These are phyloP conservation scores for Naganishia liquefaciens DNA, from an alignment of 1,284 basidiomycete genomes.

Conservation along the genomic window DNA sequence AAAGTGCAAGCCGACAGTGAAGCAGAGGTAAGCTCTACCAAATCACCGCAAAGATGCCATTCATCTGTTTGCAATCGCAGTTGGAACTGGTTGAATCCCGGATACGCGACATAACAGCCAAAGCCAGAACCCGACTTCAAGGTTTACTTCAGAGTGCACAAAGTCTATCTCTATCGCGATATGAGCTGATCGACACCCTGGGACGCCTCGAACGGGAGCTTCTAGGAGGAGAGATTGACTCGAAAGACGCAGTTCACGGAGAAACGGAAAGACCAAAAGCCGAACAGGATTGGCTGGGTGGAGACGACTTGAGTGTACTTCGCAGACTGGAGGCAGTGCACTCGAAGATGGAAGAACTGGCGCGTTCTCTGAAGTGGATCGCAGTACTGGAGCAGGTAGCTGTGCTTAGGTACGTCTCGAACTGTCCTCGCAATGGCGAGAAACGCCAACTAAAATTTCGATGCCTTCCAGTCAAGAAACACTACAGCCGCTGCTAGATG, in stretches of 20 bases:
- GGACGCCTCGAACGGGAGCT: conserved; percentile 43
- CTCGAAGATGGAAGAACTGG: conserved; percentile 67
- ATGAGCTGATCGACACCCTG: conserved; percentile 57
- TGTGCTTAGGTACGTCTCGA: conserved; percentile 66
- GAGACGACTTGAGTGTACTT: conserved; percentile 38
- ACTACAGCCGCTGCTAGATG: conserved; percentile 44
- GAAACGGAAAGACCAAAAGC: too few relatives aligned
- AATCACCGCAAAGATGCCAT: too few relatives aligned
- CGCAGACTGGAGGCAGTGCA: conserved; percentile 76
- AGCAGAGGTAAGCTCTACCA: conserved; percentile 2
- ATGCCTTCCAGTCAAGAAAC: conserved; percentile 40
- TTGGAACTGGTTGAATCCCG: conserved; percentile 2
- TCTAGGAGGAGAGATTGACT: conserved; percentile 11
- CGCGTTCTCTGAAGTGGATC: conserved; percentile 73
- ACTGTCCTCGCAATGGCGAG: background rate
- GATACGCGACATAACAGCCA: conserved; percentile 41
- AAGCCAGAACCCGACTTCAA: conserved; percentile 40
- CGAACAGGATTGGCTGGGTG: background rate
- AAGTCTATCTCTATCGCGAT: conserved; percentile 70
- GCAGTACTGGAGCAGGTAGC: conserved; percentile 70
- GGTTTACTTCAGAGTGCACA: conserved; percentile 63
- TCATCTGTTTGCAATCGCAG: conserved; percentile 1
- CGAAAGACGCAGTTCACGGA: background rate
- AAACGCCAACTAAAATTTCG: background rate
- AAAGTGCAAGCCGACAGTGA: conserved; percentile 9